Conservation (phyloP, 441 rosid species). For the Pelargonium fulgidum region DNA sequence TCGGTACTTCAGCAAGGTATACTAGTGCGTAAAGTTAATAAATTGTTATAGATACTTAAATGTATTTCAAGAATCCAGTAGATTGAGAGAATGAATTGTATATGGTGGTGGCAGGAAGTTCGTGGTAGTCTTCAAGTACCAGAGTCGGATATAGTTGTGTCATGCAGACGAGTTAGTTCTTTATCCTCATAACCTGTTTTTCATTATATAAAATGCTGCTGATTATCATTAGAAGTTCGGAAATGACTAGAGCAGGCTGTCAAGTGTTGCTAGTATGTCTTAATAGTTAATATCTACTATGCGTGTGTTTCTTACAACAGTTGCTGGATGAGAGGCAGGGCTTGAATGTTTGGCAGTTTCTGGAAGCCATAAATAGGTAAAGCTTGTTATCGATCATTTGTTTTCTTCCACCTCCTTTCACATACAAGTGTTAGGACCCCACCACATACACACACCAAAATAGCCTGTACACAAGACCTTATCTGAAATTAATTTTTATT, state of each 20-base stretch:
- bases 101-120: conserved; percentile 51
- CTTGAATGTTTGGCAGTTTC: conserved; percentile 59
- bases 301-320: conserved; percentile 36
- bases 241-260: neutral
- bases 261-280: neutral
- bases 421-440: neutral
- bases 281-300: neutral
- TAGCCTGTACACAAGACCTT: too few relatives aligned
- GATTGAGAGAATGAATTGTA: conserved; percentile 17
- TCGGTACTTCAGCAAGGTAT: conserved; percentile 92
- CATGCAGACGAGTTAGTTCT: conserved; percentile 50
- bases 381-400: neutral
- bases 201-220: neutral
- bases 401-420: neutral
- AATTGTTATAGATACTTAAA: neutral
- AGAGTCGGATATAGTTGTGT: conserved; percentile 73
- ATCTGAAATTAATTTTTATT: conserved; percentile 4
- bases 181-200: neutral
- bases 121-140: conserved; percentile 72
- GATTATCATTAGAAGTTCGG: neutral
- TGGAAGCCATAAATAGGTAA: conserved; percentile 83
- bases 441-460: too few relatives aligned
- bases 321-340: conserved; percentile 78
- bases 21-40: neutral
- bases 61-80: neutral